phyloP scores from a whole-genome alignment of 352 stramenopile species.

The Halophytophthora batemanensis region DNA sequence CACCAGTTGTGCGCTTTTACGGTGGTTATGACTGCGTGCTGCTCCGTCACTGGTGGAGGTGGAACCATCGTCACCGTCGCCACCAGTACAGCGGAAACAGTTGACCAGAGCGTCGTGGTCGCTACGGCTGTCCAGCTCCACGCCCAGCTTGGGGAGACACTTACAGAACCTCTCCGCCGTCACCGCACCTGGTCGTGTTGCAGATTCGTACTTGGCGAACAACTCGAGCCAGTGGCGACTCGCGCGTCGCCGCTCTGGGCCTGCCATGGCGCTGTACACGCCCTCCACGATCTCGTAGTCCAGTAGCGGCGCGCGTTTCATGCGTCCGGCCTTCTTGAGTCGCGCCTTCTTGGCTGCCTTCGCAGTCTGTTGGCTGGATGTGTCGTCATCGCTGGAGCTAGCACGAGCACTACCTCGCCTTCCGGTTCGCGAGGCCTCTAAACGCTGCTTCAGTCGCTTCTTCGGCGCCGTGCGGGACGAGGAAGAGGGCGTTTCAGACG shows the following conservation, averaged over 20 bases:
- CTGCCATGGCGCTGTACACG: constrained; percentile 49
- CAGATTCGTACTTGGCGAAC: constrained; percentile 51
- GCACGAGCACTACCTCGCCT: constrained; percentile 2
- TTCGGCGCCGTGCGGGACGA: constrained; percentile 3
- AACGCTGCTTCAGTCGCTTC: constrained; percentile 4
- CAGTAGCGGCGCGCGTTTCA: constrained; percentile 53
- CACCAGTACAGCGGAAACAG: constrained; percentile 33
- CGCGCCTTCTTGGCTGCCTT: constrained; percentile 21
- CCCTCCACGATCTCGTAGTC: constrained; percentile 40
- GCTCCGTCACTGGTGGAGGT: not conserved
- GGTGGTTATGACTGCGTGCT: constrained; percentile 7
- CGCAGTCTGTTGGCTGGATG: not conserved
- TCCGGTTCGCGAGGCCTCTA: too few species aligned
- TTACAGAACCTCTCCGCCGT: constrained; percentile 50
- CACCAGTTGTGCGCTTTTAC: constrained; percentile 21
- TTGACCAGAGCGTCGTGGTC: constrained; percentile 33
- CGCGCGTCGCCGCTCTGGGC: constrained; percentile 35
- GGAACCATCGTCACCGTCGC: constrained; percentile 5
- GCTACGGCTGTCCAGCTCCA: constrained; percentile 35
- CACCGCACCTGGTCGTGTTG: constrained; percentile 27
- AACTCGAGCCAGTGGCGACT: constrained; percentile 40
- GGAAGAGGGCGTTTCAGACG: constrained; percentile 11
- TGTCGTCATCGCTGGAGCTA: constrained; percentile 8
- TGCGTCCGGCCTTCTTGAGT: constrained; percentile 33
- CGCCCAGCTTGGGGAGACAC: constrained; percentile 49